A percentile compares a stretch with the other conserved stretches of the same genome.
These are phyloP conservation scores for Phytophthora boehmeriae DNA, from an alignment of 352 stramenopile species.

Conservation along the genomic window DNA sequence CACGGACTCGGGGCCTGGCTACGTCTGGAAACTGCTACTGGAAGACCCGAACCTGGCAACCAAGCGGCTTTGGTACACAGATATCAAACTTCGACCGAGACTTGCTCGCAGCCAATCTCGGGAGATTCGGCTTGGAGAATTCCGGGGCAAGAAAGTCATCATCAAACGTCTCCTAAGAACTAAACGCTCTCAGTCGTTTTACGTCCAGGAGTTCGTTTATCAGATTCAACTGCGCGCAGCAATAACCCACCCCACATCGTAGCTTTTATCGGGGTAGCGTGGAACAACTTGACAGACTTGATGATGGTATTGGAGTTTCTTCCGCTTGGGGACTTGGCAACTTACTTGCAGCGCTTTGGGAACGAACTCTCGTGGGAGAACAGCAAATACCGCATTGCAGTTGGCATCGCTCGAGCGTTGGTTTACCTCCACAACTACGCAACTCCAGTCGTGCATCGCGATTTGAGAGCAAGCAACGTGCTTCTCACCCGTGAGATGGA, in stretches of 20 bases:
- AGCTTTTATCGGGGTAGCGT: slow-evolving; percentile 45
- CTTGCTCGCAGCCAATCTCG: slow-evolving; percentile 35
- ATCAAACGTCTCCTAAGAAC: slow-evolving; percentile 48
- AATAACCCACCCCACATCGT: slow-evolving; percentile 46
- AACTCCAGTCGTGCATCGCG: slow-evolving; percentile 45
- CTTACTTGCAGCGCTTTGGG: slow-evolving; percentile 18
- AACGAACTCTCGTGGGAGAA: slow-evolving; percentile 23
- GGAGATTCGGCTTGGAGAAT: slow-evolving; percentile 43
- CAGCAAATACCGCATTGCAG: slow-evolving; percentile 34
- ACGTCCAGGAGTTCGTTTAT: slow-evolving; percentile 40
- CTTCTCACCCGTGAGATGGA: slow-evolving; percentile 31
- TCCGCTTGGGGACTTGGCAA: slow-evolving; percentile 24
- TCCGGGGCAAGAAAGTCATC: slow-evolving; percentile 33
- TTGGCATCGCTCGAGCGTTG: slow-evolving; percentile 39
- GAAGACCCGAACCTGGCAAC: slow-evolving; percentile 18
- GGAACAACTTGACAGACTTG: slow-evolving; percentile 46
- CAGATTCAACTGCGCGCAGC: slow-evolving; percentile 39
- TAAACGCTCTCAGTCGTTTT: slow-evolving; percentile 30
- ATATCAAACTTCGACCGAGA: slow-evolving; percentile 23
- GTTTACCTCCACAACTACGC: slow-evolving; percentile 40
- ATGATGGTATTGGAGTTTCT: slow-evolving; percentile 40
- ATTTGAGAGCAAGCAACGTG: slow-evolving; percentile 47
- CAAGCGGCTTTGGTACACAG: slow-evolving; percentile 33
- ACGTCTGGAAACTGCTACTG: slow-evolving; percentile 19
- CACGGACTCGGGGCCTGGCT: slow-evolving; percentile 17